Conservation (phyloP, 148 eudicot species). For the Vaccinium myrtillus region DNA sequence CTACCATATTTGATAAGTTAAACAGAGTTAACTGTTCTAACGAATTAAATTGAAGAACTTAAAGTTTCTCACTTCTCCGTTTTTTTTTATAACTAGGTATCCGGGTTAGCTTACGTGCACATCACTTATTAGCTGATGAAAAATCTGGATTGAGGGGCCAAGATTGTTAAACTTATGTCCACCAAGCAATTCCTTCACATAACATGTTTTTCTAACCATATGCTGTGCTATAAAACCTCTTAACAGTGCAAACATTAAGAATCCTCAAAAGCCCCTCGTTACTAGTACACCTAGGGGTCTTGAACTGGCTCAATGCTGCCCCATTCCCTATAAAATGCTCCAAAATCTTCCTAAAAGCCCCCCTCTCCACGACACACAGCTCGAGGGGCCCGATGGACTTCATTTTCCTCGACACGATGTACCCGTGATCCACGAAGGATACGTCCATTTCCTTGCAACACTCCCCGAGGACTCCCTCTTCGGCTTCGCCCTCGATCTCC, state of each 20-base stretch:
- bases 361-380: slow-evolving; percentile 57
- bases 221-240: slow-evolving; percentile 54
- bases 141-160: too few relatives aligned
- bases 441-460: slow-evolving; percentile 68
- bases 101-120: too few relatives aligned
- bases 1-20: background rate
- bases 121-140: too few relatives aligned
- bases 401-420: slow-evolving; percentile 60
- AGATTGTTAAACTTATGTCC: too few relatives aligned
- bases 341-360: slow-evolving; percentile 64
- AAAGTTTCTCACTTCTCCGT: too few relatives aligned
- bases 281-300: slow-evolving; percentile 73
- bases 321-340: slow-evolving; percentile 61
- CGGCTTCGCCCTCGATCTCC: slow-evolving; percentile 67
- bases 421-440: slow-evolving; percentile 64
- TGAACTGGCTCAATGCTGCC: slow-evolving; percentile 73
- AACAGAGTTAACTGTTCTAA: background rate
- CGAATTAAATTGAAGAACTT: background rate
- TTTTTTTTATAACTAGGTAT: too few relatives aligned
- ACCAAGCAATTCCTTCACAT: background rate
- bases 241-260: slow-evolving; percentile 42
- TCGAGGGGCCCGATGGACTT: slow-evolving; percentile 67
- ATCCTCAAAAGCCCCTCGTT: slow-evolving; percentile 45
- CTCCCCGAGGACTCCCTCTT: slow-evolving; percentile 35
- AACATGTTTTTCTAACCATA: slow-evolving; percentile 24